Conservation (phyloP, 352 stramenopile species). For the Blastocystis sp. region DNA sequence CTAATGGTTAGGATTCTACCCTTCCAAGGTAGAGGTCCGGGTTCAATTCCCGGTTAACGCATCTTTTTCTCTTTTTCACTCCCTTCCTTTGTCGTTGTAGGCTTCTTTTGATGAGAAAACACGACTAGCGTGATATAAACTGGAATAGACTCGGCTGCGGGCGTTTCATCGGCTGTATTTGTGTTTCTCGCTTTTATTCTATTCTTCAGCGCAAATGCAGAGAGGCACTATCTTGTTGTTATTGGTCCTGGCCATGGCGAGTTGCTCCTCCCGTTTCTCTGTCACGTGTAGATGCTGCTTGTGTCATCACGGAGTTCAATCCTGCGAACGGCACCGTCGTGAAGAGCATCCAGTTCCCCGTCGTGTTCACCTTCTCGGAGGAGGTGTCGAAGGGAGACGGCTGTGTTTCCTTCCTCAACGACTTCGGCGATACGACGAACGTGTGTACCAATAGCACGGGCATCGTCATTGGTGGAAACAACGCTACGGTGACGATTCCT, state of each 20-base stretch:
- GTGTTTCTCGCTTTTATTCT: not conserved
- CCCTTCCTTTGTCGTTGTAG: not conserved
- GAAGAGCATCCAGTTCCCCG: slow-evolving; percentile 15
- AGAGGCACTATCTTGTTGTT: not conserved
- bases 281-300: not conserved
- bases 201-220: not conserved
- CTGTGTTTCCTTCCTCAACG: slow-evolving; percentile 25
- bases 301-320: slow-evolving; percentile 11
- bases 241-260: not conserved
- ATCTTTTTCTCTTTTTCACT: slow-evolving; percentile 10
- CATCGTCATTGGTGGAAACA: slow-evolving; percentile 11
- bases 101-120: too few relatives aligned
- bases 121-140: too few relatives aligned
- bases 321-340: slow-evolving; percentile 36
- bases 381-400: slow-evolving; percentile 28
- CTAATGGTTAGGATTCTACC: slow-evolving; percentile 64
- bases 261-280: not conserved
- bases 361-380: slow-evolving; percentile 61
- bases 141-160: too few relatives aligned
- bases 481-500: not conserved
- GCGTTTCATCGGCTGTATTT: not conserved
- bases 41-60: slow-evolving; percentile 68
- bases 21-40: slow-evolving; percentile 56
- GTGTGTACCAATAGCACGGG: not conserved
- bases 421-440: slow-evolving; percentile 24